phyloP scores from a whole-genome alignment of 2,329 filamentous ascomycete species.

The Colletotrichum plurivorum region DNA sequence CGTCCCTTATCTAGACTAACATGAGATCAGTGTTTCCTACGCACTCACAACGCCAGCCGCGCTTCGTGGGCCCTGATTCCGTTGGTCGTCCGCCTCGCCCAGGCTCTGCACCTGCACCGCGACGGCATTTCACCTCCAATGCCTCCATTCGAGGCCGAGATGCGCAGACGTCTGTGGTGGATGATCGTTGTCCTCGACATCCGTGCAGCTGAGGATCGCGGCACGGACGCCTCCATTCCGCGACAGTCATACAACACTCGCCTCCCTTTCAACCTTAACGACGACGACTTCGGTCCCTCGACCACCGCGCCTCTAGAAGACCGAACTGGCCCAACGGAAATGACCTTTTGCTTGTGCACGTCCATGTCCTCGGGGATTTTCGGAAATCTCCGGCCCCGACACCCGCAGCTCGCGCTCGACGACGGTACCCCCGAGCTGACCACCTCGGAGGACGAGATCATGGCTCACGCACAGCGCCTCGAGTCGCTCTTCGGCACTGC shows the following conservation, averaged over 20 bases:
- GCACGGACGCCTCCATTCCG: conserved; percentile 60
- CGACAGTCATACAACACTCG: conserved; percentile 60
- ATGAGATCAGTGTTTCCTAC: conserved; percentile 51
- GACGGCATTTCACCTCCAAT: conserved; percentile 55
- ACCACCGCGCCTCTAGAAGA: conserved; percentile 51
- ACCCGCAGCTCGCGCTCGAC: conserved; percentile 47
- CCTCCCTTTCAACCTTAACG: conserved; percentile 67
- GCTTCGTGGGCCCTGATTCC: conserved; percentile 59
- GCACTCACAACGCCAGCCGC: conserved; percentile 53
- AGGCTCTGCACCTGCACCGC: conserved; percentile 58
- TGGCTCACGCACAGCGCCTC: conserved; percentile 54
- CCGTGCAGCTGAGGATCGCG: conserved; percentile 67
- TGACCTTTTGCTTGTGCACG: conserved; percentile 57
- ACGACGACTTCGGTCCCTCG: conserved; percentile 62
- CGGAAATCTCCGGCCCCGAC: conserved; percentile 51
- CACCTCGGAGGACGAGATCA: conserved; percentile 55
- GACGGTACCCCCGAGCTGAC: conserved; percentile 27
- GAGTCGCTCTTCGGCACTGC: conserved; percentile 57
- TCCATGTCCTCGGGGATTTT: conserved; percentile 57
- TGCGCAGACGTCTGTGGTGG: conserved; percentile 74
- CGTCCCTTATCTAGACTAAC: neutral
- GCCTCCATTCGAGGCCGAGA: conserved; percentile 68
- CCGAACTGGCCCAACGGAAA: conserved; percentile 56
- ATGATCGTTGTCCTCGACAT: conserved; percentile 74
- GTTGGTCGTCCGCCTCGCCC: conserved; percentile 59